Percentiles rank a stretch among this genome's conserved stretches.
phyloP scores from a whole-genome alignment of 2,329 filamentous ascomycete species.

The Penicillium decumbens region DNA sequence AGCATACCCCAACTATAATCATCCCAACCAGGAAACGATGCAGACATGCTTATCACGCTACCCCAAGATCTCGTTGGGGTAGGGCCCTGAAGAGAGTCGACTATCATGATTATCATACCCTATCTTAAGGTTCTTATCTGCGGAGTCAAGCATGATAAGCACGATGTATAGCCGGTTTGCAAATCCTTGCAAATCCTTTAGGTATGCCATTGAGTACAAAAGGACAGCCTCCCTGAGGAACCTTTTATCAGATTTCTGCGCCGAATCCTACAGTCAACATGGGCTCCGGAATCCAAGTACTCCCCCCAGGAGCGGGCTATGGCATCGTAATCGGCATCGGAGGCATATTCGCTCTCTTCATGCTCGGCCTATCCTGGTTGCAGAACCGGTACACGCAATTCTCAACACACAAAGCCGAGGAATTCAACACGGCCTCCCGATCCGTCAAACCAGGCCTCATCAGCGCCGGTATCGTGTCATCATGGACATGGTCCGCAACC shows the following conservation, averaged over 20 bases:
- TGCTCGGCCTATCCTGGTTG: slow-evolving; percentile 42
- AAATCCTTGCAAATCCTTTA: not conserved
- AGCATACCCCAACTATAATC: not conserved
- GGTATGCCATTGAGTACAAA: not conserved
- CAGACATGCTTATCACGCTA: not conserved
- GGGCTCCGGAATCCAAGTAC: slow-evolving; percentile 16
- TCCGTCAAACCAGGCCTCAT: slow-evolving; percentile 41
- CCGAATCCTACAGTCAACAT: not conserved
- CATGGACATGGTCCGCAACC: slow-evolving; percentile 50
- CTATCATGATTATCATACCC: not conserved
- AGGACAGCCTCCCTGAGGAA: not conserved
- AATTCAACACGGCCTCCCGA: slow-evolving; percentile 47
- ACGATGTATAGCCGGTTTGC: not conserved
- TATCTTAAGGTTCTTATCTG: not conserved
- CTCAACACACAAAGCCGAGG: slow-evolving; percentile 40
- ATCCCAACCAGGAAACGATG: not conserved
- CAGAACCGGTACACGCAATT: slow-evolving; percentile 38
- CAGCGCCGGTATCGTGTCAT: slow-evolving; percentile 46
- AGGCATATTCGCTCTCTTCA: slow-evolving; percentile 42
- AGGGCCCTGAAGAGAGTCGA: not conserved
- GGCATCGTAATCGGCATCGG: slow-evolving; percentile 51
- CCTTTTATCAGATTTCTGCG: not conserved
- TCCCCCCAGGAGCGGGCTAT: slow-evolving; percentile 44
- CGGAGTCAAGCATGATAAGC: not conserved
- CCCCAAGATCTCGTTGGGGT: not conserved